Base-by-base conservation (phyloP, 2,329 filamentous ascomycete species). In the Biscogniauxia sp. region DNA sequence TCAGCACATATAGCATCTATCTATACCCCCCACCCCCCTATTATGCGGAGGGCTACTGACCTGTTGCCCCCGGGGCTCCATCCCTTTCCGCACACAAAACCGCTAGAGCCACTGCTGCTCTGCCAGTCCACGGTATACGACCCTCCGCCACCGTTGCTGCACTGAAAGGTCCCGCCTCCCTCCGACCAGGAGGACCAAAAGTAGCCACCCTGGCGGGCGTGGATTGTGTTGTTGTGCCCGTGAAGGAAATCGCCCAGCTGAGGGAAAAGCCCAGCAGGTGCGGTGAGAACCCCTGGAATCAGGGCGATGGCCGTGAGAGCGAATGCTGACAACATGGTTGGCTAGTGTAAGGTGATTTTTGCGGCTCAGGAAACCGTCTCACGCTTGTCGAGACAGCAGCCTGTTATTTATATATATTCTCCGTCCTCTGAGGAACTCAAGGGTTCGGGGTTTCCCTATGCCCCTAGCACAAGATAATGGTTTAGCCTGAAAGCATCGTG, bases 71-170 rank as follows among this genome's bases (percentile, higher is more conserved):
- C 84, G 15, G 81, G 77, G 59, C 77, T 79, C 84, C 84, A 87
- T 20, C 84, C 84, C 69, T 86, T 86, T 28, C 84, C 84, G 63
- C 77, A 82, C 19, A 85, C 83, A 53, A 85, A 84, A 68, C 84
- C 82, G 45, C 82, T 45, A 15, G 37, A 45, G 5, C 37, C 82
- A 45, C 67, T 71, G 64, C 77, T 75, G 54, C 77, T 75, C 54
- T 67, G 74, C 81, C 80, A 83, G 51, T 67, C 73, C 0, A 78
- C 77, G 2, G 68, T 74, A 72, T 82, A 83, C 23, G 70, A 67
- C 3, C 78, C 79, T 1, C 71, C 73, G 11, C 62, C 62, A 19
- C 76, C 75, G 60, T 82, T 80, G 56, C 64, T 74, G 66, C 79
- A 82, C 41, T 65, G 71, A 52, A 78, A 76, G 53, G 71, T 73